phyloP scores from a whole-genome alignment of 345 rosid species.

The Cardamine resedifolia region DNA sequence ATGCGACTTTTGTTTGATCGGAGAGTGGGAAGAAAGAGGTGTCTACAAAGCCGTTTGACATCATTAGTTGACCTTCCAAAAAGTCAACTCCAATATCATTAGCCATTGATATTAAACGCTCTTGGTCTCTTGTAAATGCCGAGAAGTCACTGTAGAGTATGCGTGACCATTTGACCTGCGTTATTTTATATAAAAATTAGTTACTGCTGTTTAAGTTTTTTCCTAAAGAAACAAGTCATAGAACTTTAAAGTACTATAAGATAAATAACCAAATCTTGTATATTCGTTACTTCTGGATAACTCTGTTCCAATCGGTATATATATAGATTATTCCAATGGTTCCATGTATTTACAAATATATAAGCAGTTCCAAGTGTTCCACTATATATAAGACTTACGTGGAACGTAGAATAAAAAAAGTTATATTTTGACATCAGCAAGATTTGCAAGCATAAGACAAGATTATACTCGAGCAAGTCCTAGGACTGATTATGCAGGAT shows the following conservation, averaged over 20 bases:
- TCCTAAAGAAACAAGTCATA: background rate
- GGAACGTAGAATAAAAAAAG: background rate
- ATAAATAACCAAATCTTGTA: background rate
- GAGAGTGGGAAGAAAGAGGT: constrained; percentile 63
- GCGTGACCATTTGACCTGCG: constrained; percentile 74
- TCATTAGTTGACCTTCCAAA: constrained; percentile 67
- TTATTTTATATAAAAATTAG: background rate
- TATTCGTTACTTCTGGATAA: background rate
- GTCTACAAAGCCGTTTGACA: constrained; percentile 53
- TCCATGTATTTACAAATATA: background rate
- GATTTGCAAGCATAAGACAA: constrained; percentile 39
- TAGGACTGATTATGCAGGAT: constrained; percentile 29
- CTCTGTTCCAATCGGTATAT: background rate
- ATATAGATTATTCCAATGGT: background rate
- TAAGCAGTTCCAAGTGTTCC: background rate
- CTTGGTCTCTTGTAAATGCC: constrained; percentile 63
- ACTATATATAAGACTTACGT: background rate
- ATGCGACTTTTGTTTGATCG: constrained; percentile 55
- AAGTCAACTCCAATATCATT: constrained; percentile 50
- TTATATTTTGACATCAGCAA: constrained; percentile 23
- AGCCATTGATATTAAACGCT: constrained; percentile 54
- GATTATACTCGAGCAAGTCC: constrained; percentile 25
- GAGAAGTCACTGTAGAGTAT: constrained; percentile 68
- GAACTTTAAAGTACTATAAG: background rate
- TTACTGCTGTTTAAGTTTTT: background rate